Evolutionary conservation across 2,329 filamentous ascomycete genomes (phyloP).

Genomic region (Thelonectria discophora): DNA sequence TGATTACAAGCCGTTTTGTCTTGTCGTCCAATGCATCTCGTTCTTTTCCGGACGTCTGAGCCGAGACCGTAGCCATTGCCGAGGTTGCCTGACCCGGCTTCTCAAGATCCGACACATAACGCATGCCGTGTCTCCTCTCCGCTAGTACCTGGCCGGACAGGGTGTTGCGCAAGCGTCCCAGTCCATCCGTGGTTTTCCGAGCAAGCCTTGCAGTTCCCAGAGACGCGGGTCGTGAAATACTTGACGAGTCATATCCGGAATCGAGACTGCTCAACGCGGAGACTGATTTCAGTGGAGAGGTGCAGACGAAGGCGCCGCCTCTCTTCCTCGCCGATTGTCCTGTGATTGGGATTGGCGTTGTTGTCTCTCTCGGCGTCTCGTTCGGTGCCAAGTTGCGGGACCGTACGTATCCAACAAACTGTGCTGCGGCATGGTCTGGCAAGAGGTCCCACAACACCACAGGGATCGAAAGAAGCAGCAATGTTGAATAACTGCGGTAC

Average conservation of each 20-base stretch:
- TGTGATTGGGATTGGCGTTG: slow-evolving; percentile 38
- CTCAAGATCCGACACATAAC: slow-evolving; percentile 31
- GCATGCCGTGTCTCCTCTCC: slow-evolving; percentile 32
- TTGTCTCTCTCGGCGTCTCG: slow-evolving; percentile 18
- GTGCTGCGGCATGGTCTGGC: slow-evolving; percentile 39
- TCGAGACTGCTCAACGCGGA: slow-evolving; percentile 39
- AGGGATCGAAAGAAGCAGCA: slow-evolving; percentile 39
- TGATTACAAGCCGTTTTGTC: slow-evolving; percentile 16
- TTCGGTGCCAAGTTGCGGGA: slow-evolving; percentile 35
- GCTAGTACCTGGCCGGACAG: slow-evolving; percentile 29
- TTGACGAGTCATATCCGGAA: slow-evolving; percentile 40
- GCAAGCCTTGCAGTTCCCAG: slow-evolving; percentile 30
- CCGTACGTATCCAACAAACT: slow-evolving; percentile 42
- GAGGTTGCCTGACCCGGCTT: slow-evolving; percentile 29
- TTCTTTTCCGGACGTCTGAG: not conserved
- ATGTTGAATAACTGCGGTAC: slow-evolving; percentile 39
- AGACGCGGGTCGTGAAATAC: slow-evolving; percentile 34
- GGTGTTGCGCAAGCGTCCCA: slow-evolving; percentile 20
- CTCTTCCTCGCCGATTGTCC: slow-evolving; percentile 24
- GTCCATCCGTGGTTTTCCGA: slow-evolving; percentile 32
- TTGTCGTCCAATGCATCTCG: not conserved
- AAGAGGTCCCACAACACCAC: slow-evolving; percentile 40
- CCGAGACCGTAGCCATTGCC: slow-evolving; percentile 11
- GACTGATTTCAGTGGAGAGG: slow-evolving; percentile 34
- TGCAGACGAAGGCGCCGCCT: slow-evolving; percentile 28